Evolutionary conservation across 1,284 basidiomycete species (phyloP), one percentile per base, ranked within the genome.

Genomic region (Rhodotorula glutinis): DNA sequence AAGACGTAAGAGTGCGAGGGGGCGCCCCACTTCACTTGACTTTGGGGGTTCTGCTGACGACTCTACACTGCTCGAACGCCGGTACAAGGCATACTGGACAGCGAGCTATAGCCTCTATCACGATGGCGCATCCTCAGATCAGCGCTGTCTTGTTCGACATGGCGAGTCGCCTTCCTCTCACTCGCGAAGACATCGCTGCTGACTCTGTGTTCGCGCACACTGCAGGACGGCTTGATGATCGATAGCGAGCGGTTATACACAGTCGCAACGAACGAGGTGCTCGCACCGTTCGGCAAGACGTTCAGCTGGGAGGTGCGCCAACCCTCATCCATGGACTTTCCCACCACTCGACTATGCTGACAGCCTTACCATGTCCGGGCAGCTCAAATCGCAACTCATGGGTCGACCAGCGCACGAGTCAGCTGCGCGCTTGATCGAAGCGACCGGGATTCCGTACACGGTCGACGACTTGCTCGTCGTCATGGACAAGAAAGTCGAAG

Each of bases 71-170:
- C 33, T 11, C 11, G n/a, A 5, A 7, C 33, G 33, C 7, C 33
- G 33, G 5, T 11, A 5, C 5, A 38, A 38, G 7, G 33, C 11
- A 38, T 11, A 38, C 33, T 38, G 7, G 33, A 5, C 11, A 38
- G 33, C 33, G 33, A 38, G 33, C 43, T 4, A 4, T 16, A 44
- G 43, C 8, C 43, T 44, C 21, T 44, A 5, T 16, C 14, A 16
- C 43, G 17, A 71, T 71, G 70, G 21, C 53, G 9, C 70, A 57
- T 19, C 52, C 64, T 2, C 61, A 52, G 5, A 60, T 73, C 27
- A 58, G 55, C 11, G 72, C 69, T 4, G 62, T 66, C 17, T 49
- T 73, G 21, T 73, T 73, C 53, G 72, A 73, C 62, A 73, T 73
- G 72, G 71, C 66, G 4, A 10, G 65, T 23, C 2, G n/a, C 13